phyloP scores from a whole-genome alignment of 257 asterid species.

The Nicotiana tomentosiformis region DNA sequence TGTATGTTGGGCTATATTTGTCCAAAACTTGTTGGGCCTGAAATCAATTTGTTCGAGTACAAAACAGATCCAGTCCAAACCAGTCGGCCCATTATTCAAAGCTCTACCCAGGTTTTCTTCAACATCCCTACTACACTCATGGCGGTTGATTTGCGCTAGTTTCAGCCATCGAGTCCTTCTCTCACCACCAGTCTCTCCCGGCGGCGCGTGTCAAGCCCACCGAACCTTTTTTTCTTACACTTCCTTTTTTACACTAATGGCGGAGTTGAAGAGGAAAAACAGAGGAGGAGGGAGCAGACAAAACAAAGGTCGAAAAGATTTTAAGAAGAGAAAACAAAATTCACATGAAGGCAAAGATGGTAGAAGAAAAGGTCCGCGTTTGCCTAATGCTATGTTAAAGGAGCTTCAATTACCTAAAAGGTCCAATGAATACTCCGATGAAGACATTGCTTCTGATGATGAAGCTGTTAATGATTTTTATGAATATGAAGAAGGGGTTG shows the following conservation, averaged over 20 bases:
- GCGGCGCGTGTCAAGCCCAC: too few relatives aligned
- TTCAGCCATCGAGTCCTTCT: too few relatives aligned
- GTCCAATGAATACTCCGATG: slow-evolving; percentile 23
- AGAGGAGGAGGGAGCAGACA: not conserved
- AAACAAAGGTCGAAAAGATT: not conserved
- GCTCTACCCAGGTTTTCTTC: too few relatives aligned
- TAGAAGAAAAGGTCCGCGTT: slow-evolving; percentile 1
- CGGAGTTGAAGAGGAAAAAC: not conserved
- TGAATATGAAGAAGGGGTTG: slow-evolving; percentile 68
- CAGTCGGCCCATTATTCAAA: too few relatives aligned
- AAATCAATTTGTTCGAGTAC: too few relatives aligned
- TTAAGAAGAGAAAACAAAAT: not conserved
- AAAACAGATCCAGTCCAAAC: too few relatives aligned
- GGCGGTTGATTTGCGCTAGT: too few relatives aligned
- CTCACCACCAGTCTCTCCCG: too few relatives aligned
- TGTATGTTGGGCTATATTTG: too few relatives aligned
- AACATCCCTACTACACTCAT: too few relatives aligned
- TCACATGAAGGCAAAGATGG: not conserved
- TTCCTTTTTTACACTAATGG: not conserved
- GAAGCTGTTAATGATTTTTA: slow-evolving; percentile 39
- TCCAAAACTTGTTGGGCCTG: too few relatives aligned
- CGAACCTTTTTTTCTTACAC: too few relatives aligned
- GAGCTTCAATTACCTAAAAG: not conserved
- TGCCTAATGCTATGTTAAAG: slow-evolving; percentile 8
- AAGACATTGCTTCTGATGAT: slow-evolving; percentile 27